Evolutionary conservation across 164 flowering plant genomes (phyloP).

Genomic region (Liriodendron chinense): DNA sequence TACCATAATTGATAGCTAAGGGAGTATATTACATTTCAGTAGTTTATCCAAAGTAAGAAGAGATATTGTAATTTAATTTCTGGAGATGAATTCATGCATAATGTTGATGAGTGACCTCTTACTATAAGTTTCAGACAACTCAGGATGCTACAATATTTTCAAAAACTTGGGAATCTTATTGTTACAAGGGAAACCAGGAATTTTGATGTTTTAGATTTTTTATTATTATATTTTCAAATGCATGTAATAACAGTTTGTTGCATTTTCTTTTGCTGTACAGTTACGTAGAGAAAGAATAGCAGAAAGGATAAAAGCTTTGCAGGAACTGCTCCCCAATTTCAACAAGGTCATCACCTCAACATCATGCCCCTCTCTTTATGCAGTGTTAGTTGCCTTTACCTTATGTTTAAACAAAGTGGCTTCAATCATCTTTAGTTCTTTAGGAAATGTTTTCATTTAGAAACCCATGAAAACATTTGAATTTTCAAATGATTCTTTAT

Average conservation of each 20-base stretch:
- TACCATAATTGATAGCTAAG: too few species aligned
- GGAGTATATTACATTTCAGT: too few species aligned
- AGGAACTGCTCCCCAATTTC: conserved; percentile 93
- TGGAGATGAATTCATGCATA: too few species aligned
- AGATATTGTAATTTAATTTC: too few species aligned
- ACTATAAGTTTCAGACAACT: too few species aligned
- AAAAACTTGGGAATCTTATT: neutral
- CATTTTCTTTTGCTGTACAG: conserved; percentile 38
- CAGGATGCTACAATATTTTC: too few species aligned
- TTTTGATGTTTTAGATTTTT: neutral
- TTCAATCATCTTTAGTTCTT: neutral
- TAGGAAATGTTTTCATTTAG: neutral
- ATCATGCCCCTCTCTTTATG: neutral
- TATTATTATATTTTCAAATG: neutral
- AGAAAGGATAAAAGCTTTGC: conserved; percentile 89
- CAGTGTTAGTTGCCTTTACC: neutral
- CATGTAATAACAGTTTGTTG: neutral
- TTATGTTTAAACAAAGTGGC: neutral
- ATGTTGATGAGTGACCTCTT: too few species aligned
- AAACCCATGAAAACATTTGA: neutral
- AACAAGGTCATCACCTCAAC: conserved; percentile 63
- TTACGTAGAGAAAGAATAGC: conserved; percentile 92
- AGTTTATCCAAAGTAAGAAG: too few species aligned
- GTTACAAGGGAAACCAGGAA: neutral
- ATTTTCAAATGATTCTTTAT: too few species aligned